Percentiles rank a stretch among this genome's conserved stretches.
phyloP scores from a whole-genome alignment of 2,329 filamentous ascomycete species.

The Botrytis aclada region DNA sequence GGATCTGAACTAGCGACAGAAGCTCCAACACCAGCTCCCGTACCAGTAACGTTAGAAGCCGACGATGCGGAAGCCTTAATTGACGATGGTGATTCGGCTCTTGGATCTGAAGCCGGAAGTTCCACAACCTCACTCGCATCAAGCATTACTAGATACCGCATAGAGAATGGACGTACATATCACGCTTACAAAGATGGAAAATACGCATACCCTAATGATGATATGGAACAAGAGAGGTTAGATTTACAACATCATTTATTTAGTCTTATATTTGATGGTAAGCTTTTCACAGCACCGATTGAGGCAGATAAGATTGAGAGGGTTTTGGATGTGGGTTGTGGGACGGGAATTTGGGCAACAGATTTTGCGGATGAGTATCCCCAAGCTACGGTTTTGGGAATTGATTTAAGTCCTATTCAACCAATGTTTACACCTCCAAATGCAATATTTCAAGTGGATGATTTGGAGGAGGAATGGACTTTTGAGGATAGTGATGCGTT shows the following conservation, averaged over 20 bases:
- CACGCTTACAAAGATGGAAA: conserved; percentile 35
- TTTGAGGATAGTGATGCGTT: conserved; percentile 39
- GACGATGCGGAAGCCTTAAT: background rate
- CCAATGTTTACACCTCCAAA: conserved; percentile 52
- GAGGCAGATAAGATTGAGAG: background rate
- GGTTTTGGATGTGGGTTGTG: conserved; percentile 15
- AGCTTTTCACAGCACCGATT: background rate
- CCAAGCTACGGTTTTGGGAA: conserved; percentile 7
- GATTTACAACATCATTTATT: conserved; percentile 28
- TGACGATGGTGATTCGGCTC: conserved; percentile 5
- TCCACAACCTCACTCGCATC: conserved; percentile 30
- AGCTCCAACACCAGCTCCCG: background rate
- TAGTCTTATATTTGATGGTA: conserved; percentile 4
- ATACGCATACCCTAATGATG: conserved; percentile 52
- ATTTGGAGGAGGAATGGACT: conserved; percentile 53
- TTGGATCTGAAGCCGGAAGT: conserved; percentile 11
- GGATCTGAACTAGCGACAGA: background rate
- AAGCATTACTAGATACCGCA: conserved; percentile 39
- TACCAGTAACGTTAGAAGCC: conserved; percentile 10
- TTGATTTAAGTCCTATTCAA: conserved; percentile 33
- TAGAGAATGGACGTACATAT: conserved; percentile 43
- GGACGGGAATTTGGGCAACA: conserved; percentile 16
- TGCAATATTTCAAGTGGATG: conserved; percentile 55
- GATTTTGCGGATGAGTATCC: conserved; percentile 19
- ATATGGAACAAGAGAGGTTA: conserved; percentile 53